Base-by-base conservation (phyloP, 495 filamentous ascomycete genomes). In the Xanthoparmelia taractica region DNA sequence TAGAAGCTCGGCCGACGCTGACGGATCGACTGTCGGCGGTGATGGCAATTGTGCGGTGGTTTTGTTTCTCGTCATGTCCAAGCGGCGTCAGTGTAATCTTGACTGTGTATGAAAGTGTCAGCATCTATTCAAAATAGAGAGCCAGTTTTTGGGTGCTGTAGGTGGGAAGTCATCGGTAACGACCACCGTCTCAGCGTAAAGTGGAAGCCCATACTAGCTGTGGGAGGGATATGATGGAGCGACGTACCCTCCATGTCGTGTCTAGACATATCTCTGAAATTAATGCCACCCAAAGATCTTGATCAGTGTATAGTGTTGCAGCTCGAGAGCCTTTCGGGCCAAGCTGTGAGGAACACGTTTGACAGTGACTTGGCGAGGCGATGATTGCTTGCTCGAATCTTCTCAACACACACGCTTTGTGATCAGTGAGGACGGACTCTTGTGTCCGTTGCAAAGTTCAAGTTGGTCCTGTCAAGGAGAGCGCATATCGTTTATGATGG, bases 1-100 rank as follows among this genome's bases (percentile, higher is more conserved):
- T 84, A 3, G 86, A 89, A 18, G 84, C 76, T 67, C 87, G 78
- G 40, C 86, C 87, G 68, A 90, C 75, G 20, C 74, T 63, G 48
- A 78, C 20, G 66, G 52, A 55, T 48, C 62, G 61, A n/a, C 68
- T 57, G 31, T 57, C 47, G 3, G 37, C 18, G 54, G 57, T 65
- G n/a, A 68, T 60, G 25, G 29, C 62, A 57, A 68, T 41, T 29
- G 58, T 47, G 15, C 66, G 59, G 25, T 64, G 40, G 17, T 63
- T 63, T 23, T 58, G 40, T 4, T 62, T 57, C 29, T 54, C 57
- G n/a, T 55, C 43, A 23, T 59, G 36, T 41, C 55, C 52, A n/a
- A 61, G 56, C 15, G 66, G 66, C 13, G 37, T 59, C 20, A 68
- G 40, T 23, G 43, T 57, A 10, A 67, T 43, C 6, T 40, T 60